Base-by-base conservation (phyloP, 192 early-diverging fungal species). In the Umbelopsis vinacea region DNA sequence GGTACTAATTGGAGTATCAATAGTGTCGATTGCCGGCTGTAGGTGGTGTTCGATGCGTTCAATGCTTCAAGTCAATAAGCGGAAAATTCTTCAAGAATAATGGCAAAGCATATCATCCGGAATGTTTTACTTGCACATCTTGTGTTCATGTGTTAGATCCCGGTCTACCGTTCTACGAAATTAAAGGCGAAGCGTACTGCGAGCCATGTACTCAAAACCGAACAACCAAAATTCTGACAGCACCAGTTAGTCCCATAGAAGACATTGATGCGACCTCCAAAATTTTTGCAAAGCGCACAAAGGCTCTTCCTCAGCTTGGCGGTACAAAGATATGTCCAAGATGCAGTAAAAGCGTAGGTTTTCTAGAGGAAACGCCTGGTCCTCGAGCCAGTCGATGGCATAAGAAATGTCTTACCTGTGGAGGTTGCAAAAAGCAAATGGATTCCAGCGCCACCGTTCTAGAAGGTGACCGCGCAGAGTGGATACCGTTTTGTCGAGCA, bases 371-470 rank as follows among this genome's bases (percentile, higher is more conserved):
- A 67, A 79, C 76, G 1, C 79, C 83, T 8, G 85, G 85, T 37
- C 85, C 85, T 12, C 71, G 76, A 40, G 75, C 76, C 17, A 84
- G 76, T 24, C 76, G 82, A 63, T 87, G 85, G 85, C 85, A 87
- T 38, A 87, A 87, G 53, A 87, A 83, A 63, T 87, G 85, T 46
- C 53, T 87, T 43, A 72, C 72, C 6, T 87, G 85, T 46, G 73
- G 57, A 22, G 81, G 76, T 1, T 87, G 85, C 52, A 82, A 76
- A 37, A 87, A 87, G 54, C 76, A 76, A 12, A 48, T 87, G 35
- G 85, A 87, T 66, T 87, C 85, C 21, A 79, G 74, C 50, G 83
- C 81, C 4, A 72, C 81, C 11, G 76, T 82, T 19, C 70, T 69
- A 9, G 77, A 76, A 6, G 70, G 70, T 26, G 71, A 75, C 2